Percentiles rank a stretch among this genome's conserved stretches.
Evolutionary conservation across 1,139 yeast genomes (phyloP).

Genomic region (Pichia sp.): DNA sequence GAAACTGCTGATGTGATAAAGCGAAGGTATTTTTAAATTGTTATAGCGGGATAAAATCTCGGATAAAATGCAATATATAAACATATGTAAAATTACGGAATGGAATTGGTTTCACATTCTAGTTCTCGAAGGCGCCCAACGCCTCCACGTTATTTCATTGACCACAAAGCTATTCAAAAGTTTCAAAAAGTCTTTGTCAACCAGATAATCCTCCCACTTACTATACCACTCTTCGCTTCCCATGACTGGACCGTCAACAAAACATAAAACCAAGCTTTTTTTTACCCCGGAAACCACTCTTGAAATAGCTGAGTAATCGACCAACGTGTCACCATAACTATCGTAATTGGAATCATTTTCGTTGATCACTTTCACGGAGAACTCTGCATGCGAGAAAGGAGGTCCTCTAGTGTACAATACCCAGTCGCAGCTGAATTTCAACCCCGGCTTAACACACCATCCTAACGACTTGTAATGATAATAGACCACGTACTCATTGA

Average conservation of each 20-base stretch:
- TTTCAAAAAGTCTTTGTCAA: constrained; percentile 26
- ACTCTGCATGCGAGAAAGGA: constrained; percentile 92
- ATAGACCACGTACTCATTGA: constrained; percentile 64
- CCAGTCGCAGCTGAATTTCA: constrained; percentile 84
- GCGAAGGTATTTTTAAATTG: too few relatives aligned
- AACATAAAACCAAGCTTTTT: constrained; percentile 67
- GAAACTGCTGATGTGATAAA: too few relatives aligned
- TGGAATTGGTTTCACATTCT: constrained; percentile 43
- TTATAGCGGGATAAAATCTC: too few relatives aligned
- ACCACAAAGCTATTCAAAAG: constrained; percentile 31
- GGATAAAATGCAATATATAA: neutral
- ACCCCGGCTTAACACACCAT: constrained; percentile 92
- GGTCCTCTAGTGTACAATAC: constrained; percentile 87
- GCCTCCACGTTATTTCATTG: constrained; percentile 61
- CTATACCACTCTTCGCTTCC: constrained; percentile 24
- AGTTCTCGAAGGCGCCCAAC: constrained; percentile 84
- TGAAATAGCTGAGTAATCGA: constrained; percentile 60
- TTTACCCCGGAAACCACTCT: constrained; percentile 87
- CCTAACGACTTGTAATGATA: constrained; percentile 86
- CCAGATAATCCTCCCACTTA: constrained; percentile 30
- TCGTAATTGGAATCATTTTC: constrained; percentile 7
- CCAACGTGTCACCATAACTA: constrained; percentile 43
- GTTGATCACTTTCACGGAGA: constrained; percentile 39
- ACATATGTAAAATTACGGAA: constrained; percentile 25
- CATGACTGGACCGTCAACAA: constrained; percentile 52